Evolutionary conservation across 495 filamentous ascomycete species (phyloP).

Genomic region (Endocarpon pusillum): DNA sequence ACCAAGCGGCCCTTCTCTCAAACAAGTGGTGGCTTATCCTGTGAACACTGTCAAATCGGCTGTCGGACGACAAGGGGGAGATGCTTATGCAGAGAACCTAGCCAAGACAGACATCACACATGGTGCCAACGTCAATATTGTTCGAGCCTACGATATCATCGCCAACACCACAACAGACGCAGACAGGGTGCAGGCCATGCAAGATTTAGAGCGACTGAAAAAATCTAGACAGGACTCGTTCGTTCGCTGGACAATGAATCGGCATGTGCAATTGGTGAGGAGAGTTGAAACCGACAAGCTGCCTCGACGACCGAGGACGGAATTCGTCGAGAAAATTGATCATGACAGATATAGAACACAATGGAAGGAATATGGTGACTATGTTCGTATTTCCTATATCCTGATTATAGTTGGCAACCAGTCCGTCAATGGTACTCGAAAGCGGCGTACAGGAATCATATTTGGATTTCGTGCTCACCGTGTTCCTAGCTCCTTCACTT

Average conservation of each 20-base stretch:
- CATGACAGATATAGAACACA: too few relatives aligned
- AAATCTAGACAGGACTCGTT: conserved; percentile 14
- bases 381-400: too few relatives aligned
- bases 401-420: too few relatives aligned
- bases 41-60: conserved; percentile 12
- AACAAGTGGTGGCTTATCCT: conserved; percentile 14
- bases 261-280: too few relatives aligned
- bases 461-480: too few relatives aligned
- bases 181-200: conserved; percentile 5
- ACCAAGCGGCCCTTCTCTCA: conserved; percentile 3
- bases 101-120: conserved; percentile 12
- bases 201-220: conserved; percentile 12
- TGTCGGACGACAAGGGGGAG: conserved; percentile 9
- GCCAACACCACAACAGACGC: conserved; percentile 3
- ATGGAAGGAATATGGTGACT: too few relatives aligned
- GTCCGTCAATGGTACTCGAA: too few relatives aligned
- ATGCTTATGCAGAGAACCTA: conserved; percentile 11
- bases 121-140: conserved; percentile 13
- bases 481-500: too few relatives aligned
- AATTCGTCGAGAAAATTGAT: too few relatives aligned
- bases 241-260: conserved; percentile 20
- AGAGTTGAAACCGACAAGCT: too few relatives aligned
- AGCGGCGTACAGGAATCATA: too few relatives aligned
- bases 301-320: too few relatives aligned
- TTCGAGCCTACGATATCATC: conserved; percentile 12